Evolutionary conservation across 768 basidiomycete species (phyloP).

Genomic region (Russula brevipes): DNA sequence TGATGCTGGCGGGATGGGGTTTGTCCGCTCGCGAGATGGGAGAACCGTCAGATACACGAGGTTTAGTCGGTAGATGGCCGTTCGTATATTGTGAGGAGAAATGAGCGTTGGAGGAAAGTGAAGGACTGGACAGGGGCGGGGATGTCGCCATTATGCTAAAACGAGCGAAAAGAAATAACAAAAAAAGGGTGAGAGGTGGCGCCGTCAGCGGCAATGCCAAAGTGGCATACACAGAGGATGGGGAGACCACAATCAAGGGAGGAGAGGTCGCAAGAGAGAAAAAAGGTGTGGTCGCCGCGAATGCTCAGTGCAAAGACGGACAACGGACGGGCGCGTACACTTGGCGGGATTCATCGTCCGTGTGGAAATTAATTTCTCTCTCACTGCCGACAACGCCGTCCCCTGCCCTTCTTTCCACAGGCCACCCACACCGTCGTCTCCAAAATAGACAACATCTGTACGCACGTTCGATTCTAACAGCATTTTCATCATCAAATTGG

Average conservation of each 20-base stretch:
- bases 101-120: slow-evolving; percentile 25
- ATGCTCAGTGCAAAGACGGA: background rate
- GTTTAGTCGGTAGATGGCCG: background rate
- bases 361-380: slow-evolving; percentile 7
- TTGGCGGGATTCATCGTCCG: background rate
- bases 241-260: background rate
- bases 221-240: slow-evolving; percentile 3
- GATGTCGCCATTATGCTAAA: slow-evolving; percentile 21
- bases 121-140: slow-evolving; percentile 17
- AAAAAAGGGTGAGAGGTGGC: background rate
- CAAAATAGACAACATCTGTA: background rate
- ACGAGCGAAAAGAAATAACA: background rate
- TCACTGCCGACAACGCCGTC: no score
- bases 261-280: slow-evolving; percentile 1
- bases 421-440: background rate
- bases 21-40: slow-evolving; percentile 9
- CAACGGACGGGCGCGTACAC: background rate
- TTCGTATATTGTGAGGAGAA: slow-evolving; percentile 17
- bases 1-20: slow-evolving; percentile 4
- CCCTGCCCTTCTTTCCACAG: background rate
- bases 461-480: background rate
- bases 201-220: background rate
- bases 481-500: background rate
- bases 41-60: slow-evolving; percentile 6
- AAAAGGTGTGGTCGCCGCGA: background rate